Conservation (phyloP, 306 rosid species). For the Senna tora region DNA sequence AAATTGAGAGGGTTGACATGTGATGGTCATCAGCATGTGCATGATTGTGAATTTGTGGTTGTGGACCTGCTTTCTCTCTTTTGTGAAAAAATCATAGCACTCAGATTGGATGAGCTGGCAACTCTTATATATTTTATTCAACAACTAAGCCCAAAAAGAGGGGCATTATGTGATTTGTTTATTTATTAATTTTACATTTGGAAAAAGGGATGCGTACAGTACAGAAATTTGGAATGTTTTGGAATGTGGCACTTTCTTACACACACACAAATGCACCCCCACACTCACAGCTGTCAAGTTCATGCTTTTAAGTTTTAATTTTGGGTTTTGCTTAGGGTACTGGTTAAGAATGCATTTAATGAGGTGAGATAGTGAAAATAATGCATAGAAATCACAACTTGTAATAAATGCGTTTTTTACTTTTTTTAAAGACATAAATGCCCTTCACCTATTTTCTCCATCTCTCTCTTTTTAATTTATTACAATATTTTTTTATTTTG, state of each 20-base stretch:
- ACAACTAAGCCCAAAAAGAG: no score
- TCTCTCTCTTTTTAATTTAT: no score
- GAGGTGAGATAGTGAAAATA: no score
- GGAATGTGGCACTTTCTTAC: neutral
- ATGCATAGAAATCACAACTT: no score
- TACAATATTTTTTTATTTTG: no score
- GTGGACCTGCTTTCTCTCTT: neutral
- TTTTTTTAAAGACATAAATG: no score
- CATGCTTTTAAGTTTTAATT: no score
- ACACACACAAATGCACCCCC: neutral
- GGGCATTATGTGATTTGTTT: no score
- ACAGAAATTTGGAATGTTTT: constrained; percentile 29
- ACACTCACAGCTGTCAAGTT: neutral
- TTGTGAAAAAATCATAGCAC: neutral
- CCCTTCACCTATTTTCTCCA: no score
- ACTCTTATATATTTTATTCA: neutral
- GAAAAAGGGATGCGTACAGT: neutral
- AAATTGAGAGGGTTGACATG: constrained; percentile 2
- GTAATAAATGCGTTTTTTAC: no score
- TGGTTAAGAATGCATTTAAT: no score
- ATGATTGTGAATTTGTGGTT: neutral
- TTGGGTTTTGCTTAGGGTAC: no score
- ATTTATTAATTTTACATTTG: neutral
- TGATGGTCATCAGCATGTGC: neutral
- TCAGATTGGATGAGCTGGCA: constrained; percentile 34